A percentile compares a stretch with the other conserved stretches of the same genome.
Evolutionary conservation across 257 asterid genomes (phyloP).

Genomic region (Solanum arcanum): DNA sequence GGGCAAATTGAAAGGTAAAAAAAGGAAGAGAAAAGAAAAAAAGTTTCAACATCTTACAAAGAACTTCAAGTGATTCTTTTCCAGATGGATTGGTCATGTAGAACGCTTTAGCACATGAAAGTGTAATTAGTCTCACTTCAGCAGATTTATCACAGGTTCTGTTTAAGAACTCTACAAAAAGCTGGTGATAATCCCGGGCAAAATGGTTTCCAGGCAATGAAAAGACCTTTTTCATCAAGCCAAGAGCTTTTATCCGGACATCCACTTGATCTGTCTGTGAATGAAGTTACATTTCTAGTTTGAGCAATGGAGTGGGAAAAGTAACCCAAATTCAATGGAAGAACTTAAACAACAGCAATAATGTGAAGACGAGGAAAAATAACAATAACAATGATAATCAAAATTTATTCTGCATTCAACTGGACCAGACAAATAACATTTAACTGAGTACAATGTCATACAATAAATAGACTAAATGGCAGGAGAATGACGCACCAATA

Average conservation of each 20-base stretch:
- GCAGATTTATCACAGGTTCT: conserved; percentile 74
- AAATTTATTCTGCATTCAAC: not conserved
- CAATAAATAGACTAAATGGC: conserved; percentile 4
- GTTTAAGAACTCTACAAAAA: conserved; percentile 54
- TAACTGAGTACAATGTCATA: not conserved
- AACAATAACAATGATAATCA: not conserved
- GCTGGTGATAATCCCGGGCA: conserved; percentile 42
- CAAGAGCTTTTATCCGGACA: conserved; percentile 80
- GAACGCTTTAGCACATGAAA: conserved; percentile 65
- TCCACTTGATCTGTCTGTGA: conserved; percentile 94
- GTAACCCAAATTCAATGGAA: not conserved
- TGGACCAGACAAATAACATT: not conserved
- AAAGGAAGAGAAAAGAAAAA: not conserved
- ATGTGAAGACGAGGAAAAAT: not conserved
- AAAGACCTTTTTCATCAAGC: conserved; percentile 46
- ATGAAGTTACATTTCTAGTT: conserved; percentile 6
- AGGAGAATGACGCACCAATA: conserved; percentile 45
- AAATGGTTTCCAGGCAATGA: conserved; percentile 50
- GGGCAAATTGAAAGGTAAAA: not conserved
- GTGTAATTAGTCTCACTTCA: conserved; percentile 73
- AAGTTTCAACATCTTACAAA: conserved; percentile 47
- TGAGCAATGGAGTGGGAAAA: conserved; percentile 11
- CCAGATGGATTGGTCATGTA: conserved; percentile 38
- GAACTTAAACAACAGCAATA: not conserved
- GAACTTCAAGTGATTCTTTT: conserved; percentile 44